Evolutionary conservation across 805 yeast species (phyloP).

Genomic region (Starmerella sirachaensis): DNA sequence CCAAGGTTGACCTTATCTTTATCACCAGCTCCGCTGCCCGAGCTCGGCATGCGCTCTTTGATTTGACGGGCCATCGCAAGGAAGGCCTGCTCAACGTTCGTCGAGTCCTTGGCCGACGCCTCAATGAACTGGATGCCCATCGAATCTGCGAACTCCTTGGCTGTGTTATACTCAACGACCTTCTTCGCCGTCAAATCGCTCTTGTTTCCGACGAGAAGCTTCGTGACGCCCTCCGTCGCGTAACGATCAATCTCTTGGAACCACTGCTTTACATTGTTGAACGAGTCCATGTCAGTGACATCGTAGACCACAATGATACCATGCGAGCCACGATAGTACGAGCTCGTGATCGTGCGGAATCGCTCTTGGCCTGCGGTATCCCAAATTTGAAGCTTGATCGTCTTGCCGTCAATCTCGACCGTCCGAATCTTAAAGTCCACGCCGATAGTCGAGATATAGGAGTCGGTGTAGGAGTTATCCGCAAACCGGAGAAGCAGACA

Average conservation of each 20-base stretch:
- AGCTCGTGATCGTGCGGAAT: conserved; percentile 92
- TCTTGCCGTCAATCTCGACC: conserved; percentile 84
- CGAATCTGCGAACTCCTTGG: conserved; percentile 95
- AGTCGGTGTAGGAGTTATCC: conserved; percentile 93
- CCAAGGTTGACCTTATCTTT: conserved; percentile 34
- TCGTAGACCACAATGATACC: conserved; percentile 97
- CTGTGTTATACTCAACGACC: conserved; percentile 89
- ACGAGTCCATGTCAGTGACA: conserved; percentile 79
- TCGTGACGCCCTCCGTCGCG: conserved; percentile 95
- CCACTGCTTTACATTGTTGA: conserved; percentile 97
- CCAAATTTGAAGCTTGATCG: conserved; percentile 96
- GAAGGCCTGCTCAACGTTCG: conserved; percentile 97
- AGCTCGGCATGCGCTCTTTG: conserved; percentile 73
- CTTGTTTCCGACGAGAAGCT: conserved; percentile 90
- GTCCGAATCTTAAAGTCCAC: conserved; percentile 71
- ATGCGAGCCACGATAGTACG: conserved; percentile 97
- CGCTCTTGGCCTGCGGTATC: conserved; percentile 99
- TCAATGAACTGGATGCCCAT: conserved; percentile 90
- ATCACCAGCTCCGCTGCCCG: conserved; percentile 43
- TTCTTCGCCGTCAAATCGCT: conserved; percentile 88
- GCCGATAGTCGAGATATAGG: conserved; percentile 94
- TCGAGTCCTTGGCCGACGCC: conserved; percentile 87
- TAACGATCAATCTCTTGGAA: conserved; percentile 95
- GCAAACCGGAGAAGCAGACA: conserved; percentile 91
- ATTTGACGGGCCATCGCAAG: conserved; percentile 98